Percentiles rank a stretch among this genome's conserved stretches.
phyloP scores from a whole-genome alignment of 495 filamentous ascomycete genomes.

The Apodospora peruviana region DNA sequence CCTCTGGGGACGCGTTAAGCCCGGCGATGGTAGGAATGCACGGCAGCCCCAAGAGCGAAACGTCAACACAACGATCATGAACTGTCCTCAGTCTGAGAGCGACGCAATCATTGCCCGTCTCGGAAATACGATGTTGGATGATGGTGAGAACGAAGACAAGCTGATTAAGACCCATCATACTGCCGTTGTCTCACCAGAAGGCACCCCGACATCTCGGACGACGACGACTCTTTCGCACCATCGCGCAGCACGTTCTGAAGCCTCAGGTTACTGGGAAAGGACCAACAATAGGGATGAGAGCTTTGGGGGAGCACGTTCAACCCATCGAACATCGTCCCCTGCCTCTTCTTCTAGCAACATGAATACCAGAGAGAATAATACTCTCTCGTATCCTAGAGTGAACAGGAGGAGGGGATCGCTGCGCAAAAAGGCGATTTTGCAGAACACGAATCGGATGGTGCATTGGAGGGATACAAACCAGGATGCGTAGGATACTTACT shows the following conservation, averaged over 20 bases:
- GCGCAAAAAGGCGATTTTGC: slow-evolving; percentile 1
- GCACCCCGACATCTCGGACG: background rate
- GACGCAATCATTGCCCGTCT: too few relatives aligned
- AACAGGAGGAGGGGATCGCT: background rate
- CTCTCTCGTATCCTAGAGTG: background rate
- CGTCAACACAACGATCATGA: too few relatives aligned
- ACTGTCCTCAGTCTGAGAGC: too few relatives aligned
- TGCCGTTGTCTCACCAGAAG: background rate
- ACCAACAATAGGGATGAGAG: too few relatives aligned
- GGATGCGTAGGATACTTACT: slow-evolving; percentile 13
- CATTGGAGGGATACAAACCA: slow-evolving; percentile 10
- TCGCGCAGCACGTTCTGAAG: slow-evolving; percentile 2
- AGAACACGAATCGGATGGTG: slow-evolving; percentile 4
- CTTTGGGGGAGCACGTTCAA: too few relatives aligned
- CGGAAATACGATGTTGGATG: too few relatives aligned
- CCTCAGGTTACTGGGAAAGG: background rate
- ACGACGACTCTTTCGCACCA: background rate
- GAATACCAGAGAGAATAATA: too few relatives aligned
- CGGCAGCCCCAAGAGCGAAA: background rate
- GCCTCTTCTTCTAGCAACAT: too few relatives aligned
- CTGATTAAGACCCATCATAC: slow-evolving; percentile 9
- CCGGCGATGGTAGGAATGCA: background rate
- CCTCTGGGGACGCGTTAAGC: background rate
- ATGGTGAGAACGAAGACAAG: too few relatives aligned
- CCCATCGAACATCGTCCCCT: too few relatives aligned